phyloP scores from a whole-genome alignment of 306 rosid genomes.

The Crataegus laevigata region DNA sequence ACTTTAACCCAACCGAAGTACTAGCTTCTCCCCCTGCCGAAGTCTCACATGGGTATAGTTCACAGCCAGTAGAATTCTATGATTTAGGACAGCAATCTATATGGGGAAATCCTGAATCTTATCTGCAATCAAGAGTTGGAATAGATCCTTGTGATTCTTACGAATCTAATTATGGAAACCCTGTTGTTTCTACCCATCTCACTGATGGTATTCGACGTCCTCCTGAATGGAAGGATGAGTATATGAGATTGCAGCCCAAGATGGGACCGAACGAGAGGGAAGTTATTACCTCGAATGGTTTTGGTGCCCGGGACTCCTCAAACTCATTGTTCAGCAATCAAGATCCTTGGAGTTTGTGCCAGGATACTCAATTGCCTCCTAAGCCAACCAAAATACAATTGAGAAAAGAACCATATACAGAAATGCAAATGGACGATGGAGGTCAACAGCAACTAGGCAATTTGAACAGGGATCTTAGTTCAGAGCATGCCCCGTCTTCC shows the following conservation, averaged over 20 bases:
- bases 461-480: slow-evolving; percentile 38
- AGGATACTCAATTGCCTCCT: slow-evolving; percentile 50
- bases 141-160: slow-evolving; percentile 22
- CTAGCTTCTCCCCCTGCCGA: slow-evolving; percentile 35
- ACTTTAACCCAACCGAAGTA: slow-evolving; percentile 20
- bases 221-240: slow-evolving; percentile 25
- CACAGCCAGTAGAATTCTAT: slow-evolving; percentile 39
- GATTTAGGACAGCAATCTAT: slow-evolving; percentile 45
- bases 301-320: slow-evolving; percentile 36
- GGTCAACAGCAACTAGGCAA: slow-evolving; percentile 26
- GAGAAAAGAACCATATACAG: slow-evolving; percentile 39
- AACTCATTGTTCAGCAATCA: slow-evolving; percentile 79
- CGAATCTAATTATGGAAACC: slow-evolving; percentile 15
- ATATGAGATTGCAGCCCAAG: slow-evolving; percentile 9
- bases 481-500: slow-evolving; percentile 35
- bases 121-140: slow-evolving; percentile 36
- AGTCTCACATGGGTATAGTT: slow-evolving; percentile 21
- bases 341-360: slow-evolving; percentile 73
- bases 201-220: slow-evolving; percentile 10
- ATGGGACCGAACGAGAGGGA: slow-evolving; percentile 16
- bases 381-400: slow-evolving; percentile 32
- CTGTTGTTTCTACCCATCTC: slow-evolving; percentile 21
- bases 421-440: slow-evolving; percentile 38
- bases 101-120: slow-evolving; percentile 47
- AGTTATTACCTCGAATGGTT: slow-evolving; percentile 12